These are phyloP conservation scores for Clarireedia monteithiana DNA, from an alignment of 2,329 filamentous ascomycete genomes.

Conservation along the genomic window DNA sequence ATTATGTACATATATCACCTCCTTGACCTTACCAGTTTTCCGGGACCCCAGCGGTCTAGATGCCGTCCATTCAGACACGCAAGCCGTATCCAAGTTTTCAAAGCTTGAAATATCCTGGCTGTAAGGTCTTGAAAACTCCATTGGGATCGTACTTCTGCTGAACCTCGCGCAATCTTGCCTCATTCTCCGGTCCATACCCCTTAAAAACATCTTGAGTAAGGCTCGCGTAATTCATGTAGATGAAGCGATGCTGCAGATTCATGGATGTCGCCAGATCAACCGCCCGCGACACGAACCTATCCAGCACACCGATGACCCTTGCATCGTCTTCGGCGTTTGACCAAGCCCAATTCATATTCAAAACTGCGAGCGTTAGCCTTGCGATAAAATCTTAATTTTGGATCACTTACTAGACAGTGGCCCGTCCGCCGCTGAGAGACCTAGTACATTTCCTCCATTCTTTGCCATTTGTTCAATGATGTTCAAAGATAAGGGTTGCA, in stretches of 20 bases:
- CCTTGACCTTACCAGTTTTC: no score
- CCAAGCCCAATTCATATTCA: no score
- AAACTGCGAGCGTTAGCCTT: no score
- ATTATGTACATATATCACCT: no score
- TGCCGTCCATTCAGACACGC: no score
- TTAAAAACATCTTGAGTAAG: background rate
- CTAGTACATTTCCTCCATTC: background rate
- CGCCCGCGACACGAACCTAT: no score
- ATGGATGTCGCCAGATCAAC: background rate
- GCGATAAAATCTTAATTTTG: no score
- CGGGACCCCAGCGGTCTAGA: no score
- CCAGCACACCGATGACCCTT: background rate
- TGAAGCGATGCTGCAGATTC: background rate
- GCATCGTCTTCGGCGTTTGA: background rate
- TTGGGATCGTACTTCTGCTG: background rate
- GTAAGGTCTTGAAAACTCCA: background rate
- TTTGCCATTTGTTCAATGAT: background rate
- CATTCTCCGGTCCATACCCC: background rate
- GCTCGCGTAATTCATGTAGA: background rate
- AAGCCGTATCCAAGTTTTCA: no score
- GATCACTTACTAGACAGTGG: background rate
- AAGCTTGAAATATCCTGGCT: no score
- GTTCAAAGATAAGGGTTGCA: background rate
- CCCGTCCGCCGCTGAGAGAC: background rate
- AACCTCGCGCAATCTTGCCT: background rate